Evolutionary conservation across 768 basidiomycete genomes (phyloP), one percentile per base, ranked within the genome.

Genomic region (Pulveroboletus sp.): DNA sequence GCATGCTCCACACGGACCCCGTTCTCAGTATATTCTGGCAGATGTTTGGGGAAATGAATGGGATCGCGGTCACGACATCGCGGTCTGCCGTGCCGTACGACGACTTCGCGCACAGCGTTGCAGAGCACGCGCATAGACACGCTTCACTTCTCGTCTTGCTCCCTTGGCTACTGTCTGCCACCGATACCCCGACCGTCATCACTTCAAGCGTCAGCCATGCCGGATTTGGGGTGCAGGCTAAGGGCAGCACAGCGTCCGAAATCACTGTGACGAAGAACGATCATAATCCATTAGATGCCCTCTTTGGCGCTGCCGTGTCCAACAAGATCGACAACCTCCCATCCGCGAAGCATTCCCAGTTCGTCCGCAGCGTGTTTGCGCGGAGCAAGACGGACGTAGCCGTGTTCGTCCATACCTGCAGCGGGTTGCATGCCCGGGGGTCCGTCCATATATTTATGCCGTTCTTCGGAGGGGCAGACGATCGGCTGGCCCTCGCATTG

Each of bases 391-490:
- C 74, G 17, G 90, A 97, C 59, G 87, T 95, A 17, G 92, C 84
- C 3, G 68, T 98, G 11, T 91, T 86, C 62, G 78, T 97, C 41
- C 91, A 96, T 60, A 76, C 80, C 35, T 76, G 76, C 30, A 70
- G 73, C 47, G 58, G 55, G 11, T 42, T 60, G 29, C 61, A 29
- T 26, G 1, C 47, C 29, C 65, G 66, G 39, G 70, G 68, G 32
- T 65, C 59, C 10, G 77, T 83, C 58, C 88, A 91, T 61, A 56
- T 97, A 12, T 88, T 92, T 70, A 61, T 96, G 14, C 89, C 92
- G 0, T 97, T 97, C 78, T 89, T 92, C 64, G 94, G 95, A 23
- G 95, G 94, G 0, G 87, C 92, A 0, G 95, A 98, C 65, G 94
- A 96, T 63, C 77, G 95, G 4, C 74, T 93, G 17, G 90, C 92